Evolutionary conservation across 2,329 filamentous ascomycete species (phyloP).

Genomic region (Cladosporium sphaerospermum): DNA sequence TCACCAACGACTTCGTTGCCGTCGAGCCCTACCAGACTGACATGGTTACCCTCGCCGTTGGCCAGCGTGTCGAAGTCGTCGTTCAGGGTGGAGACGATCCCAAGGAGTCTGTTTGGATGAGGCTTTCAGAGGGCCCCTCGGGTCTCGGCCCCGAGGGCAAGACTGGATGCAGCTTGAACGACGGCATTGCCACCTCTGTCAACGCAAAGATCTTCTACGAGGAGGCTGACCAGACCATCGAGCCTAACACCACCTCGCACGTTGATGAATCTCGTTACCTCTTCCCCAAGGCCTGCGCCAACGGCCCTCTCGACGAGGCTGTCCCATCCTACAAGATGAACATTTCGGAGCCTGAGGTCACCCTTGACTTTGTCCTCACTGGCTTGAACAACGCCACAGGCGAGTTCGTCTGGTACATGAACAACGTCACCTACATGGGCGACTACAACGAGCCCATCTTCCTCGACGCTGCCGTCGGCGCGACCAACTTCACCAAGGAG

Average conservation of each 20-base stretch:
- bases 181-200: conserved; percentile 35
- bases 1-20: conserved; percentile 58
- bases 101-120: conserved; percentile 53
- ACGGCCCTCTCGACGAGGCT: conserved; percentile 17
- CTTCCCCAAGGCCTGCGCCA: conserved; percentile 19
- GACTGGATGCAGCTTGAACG: conserved; percentile 36
- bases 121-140: conserved; percentile 28
- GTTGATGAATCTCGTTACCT: conserved; percentile 16
- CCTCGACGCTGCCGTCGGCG: conserved; percentile 20
- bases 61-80: conserved; percentile 45
- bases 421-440: conserved; percentile 38
- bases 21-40: conserved; percentile 58
- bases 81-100: conserved; percentile 39
- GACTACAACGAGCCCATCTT: conserved; percentile 25
- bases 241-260: conserved; percentile 20
- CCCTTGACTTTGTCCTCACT: conserved; percentile 19
- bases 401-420: conserved; percentile 47
- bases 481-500: conserved; percentile 15
- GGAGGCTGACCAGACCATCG: conserved; percentile 21
- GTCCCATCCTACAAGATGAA: conserved; percentile 19
- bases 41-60: conserved; percentile 55
- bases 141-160: conserved; percentile 17
- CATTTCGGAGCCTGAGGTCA: conserved; percentile 21
- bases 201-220: conserved; percentile 29
- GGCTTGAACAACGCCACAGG: conserved; percentile 34